Conservation (phyloP, 495 filamentous ascomycete genomes). For the Penicillium nucicola region DNA sequence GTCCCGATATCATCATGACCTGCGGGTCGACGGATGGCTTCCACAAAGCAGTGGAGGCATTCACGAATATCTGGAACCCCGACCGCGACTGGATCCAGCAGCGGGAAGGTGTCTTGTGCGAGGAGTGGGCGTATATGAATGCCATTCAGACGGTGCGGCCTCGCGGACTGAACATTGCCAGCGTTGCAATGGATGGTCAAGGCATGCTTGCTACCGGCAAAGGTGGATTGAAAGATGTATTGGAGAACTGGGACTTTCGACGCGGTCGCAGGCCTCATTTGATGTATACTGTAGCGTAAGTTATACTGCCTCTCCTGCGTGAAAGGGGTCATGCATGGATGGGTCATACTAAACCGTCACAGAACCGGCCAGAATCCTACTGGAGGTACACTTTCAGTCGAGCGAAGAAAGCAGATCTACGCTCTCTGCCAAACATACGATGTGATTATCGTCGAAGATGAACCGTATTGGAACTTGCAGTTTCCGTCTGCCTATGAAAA, state of each 20-base stretch:
- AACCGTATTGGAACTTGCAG: conserved; percentile 95
- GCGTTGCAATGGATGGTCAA: conserved; percentile 70
- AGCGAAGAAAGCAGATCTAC: conserved; percentile 76
- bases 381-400: conserved; percentile 63
- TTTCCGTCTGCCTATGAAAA: conserved; percentile 62
- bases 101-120: conserved; percentile 68
- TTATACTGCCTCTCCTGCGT: conserved; percentile 22
- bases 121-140: conserved; percentile 76
- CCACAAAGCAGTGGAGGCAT: conserved; percentile 66
- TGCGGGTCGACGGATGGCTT: conserved; percentile 85
- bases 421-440: conserved; percentile 78
- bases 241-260: conserved; percentile 74
- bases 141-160: conserved; percentile 64
- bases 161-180: conserved; percentile 65
- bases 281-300: conserved; percentile 88
- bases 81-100: conserved; percentile 62
- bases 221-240: conserved; percentile 71
- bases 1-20: conserved; percentile 73
- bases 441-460: conserved; percentile 90
- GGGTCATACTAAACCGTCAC: not conserved
- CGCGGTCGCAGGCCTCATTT: conserved; percentile 75
- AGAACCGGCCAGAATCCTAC: conserved; percentile 94
- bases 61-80: conserved; percentile 70
- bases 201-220: conserved; percentile 68
- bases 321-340: not conserved